Percentiles rank a stretch among this genome's conserved stretches.
phyloP scores from a whole-genome alignment of 83 land plant species.

The Picea abies region DNA sequence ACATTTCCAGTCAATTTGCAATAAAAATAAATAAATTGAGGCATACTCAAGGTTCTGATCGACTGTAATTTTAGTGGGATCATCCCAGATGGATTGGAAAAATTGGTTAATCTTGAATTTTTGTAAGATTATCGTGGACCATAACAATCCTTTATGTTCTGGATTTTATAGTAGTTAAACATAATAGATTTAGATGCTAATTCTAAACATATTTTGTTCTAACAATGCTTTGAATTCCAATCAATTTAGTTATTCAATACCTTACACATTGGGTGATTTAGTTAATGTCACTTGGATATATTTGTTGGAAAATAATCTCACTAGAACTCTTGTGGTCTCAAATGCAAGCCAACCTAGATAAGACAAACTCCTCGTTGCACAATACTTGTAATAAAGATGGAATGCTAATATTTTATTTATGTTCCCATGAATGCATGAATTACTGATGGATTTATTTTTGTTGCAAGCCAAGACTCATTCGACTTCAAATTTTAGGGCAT shows the following conservation, averaged over 20 bases:
- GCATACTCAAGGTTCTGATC: constrained; percentile 25
- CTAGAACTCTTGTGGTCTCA: constrained; percentile 3
- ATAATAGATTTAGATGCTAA: no score
- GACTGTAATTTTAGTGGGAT: constrained; percentile 41
- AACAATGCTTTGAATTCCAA: constrained; percentile 11
- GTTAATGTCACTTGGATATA: neutral
- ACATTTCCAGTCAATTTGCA: neutral
- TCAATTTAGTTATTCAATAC: constrained; percentile 4
- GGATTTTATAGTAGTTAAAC: no score
- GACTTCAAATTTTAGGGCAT: no score
- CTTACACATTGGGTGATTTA: neutral
- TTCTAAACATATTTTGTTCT: no score
- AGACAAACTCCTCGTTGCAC: constrained; percentile 2
- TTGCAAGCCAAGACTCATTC: neutral
- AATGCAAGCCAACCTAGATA: neutral
- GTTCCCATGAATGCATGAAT: neutral
- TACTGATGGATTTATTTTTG: neutral
- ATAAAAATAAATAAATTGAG: neutral
- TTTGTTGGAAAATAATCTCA: constrained; percentile 4
- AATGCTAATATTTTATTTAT: neutral
- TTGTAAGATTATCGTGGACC: constrained; percentile 20
- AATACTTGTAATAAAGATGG: constrained; percentile 16
- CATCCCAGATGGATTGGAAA: constrained; percentile 31
- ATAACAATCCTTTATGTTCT: no score
- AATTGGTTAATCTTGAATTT: constrained; percentile 14